These are phyloP conservation scores for Cadophora sp. DNA, from an alignment of 2,329 filamentous ascomycete genomes.

Conservation along the genomic window DNA sequence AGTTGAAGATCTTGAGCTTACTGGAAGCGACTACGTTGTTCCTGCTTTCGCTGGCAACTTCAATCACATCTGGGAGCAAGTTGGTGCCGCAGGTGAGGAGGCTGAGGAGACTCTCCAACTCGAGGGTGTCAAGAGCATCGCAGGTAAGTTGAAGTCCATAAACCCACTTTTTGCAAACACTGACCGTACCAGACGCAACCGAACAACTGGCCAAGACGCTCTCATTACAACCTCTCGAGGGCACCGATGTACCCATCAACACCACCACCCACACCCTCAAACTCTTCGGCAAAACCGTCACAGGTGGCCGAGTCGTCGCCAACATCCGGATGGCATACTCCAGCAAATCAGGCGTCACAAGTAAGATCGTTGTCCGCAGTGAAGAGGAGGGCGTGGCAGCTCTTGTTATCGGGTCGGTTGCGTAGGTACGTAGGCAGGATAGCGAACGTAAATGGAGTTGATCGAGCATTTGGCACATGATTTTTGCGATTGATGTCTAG, in stretches of 20 bases:
- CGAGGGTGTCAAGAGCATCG: conserved; percentile 87
- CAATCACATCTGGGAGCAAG: conserved; percentile 93
- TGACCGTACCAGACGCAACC: conserved; percentile 74
- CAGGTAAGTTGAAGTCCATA: conserved; percentile 62
- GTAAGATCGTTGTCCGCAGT: conserved; percentile 90
- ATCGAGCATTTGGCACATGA: conserved; percentile 36
- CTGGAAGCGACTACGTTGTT: conserved; percentile 91
- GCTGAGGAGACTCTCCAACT: conserved; percentile 91
- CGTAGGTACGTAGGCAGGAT: conserved; percentile 55
- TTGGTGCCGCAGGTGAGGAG: conserved; percentile 87
- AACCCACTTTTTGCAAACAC: conserved; percentile 25
- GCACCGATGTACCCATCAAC: conserved; percentile 88
- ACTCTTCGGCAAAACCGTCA: conserved; percentile 93
- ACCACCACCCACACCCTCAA: conserved; percentile 94
- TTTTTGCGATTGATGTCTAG: conserved; percentile 40
- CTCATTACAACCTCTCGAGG: conserved; percentile 91
- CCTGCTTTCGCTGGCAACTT: conserved; percentile 96
- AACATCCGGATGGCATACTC: conserved; percentile 93
- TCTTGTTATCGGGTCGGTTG: conserved; percentile 83
- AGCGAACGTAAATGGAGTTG: conserved; percentile 39
- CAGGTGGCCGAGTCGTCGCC: conserved; percentile 86
- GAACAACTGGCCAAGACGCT: conserved; percentile 87
- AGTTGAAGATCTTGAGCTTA: conserved; percentile 89
- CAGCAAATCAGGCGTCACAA: conserved; percentile 90
- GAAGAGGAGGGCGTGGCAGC: conserved; percentile 92